Conservation (phyloP, 257 asterid genomes). For the Solanum etuberosum region DNA sequence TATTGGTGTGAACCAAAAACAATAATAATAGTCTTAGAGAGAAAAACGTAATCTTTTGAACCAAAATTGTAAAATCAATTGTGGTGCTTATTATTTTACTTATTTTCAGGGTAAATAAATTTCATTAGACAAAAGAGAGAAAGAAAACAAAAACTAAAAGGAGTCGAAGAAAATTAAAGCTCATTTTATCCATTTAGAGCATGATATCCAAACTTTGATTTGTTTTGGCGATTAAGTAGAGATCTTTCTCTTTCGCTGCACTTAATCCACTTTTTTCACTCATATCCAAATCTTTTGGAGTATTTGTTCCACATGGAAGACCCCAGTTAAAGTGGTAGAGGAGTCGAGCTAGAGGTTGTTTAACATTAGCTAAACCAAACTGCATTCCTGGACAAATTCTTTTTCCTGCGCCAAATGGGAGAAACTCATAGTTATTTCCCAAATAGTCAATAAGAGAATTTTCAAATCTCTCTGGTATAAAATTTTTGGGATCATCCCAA, state of each 20-base stretch:
- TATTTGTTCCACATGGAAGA: not conserved
- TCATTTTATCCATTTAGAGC: not conserved
- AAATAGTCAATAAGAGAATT: not conserved
- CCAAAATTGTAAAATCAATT: not conserved
- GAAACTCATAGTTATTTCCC: not conserved
- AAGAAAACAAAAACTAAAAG: not conserved
- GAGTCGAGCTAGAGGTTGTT: not conserved
- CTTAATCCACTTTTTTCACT: not conserved
- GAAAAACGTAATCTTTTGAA: too few species aligned
- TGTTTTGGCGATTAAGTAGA: not conserved
- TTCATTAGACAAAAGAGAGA: not conserved
- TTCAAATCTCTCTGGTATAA: not conserved
- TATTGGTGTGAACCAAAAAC: too few species aligned
- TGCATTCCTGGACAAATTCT: not conserved
- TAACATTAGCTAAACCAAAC: not conserved
- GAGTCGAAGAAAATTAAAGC: not conserved
- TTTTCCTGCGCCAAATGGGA: not conserved
- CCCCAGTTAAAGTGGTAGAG: not conserved
- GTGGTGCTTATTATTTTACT: not conserved
- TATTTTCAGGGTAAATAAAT: not conserved
- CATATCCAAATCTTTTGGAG: not conserved
- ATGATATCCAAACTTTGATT: not conserved
- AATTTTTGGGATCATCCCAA: not conserved
- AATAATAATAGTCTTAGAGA: too few species aligned
- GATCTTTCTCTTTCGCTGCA: not conserved